Evolutionary conservation across 2,329 filamentous ascomycete genomes (phyloP).

Genomic region (Bipolaris oryzae): DNA sequence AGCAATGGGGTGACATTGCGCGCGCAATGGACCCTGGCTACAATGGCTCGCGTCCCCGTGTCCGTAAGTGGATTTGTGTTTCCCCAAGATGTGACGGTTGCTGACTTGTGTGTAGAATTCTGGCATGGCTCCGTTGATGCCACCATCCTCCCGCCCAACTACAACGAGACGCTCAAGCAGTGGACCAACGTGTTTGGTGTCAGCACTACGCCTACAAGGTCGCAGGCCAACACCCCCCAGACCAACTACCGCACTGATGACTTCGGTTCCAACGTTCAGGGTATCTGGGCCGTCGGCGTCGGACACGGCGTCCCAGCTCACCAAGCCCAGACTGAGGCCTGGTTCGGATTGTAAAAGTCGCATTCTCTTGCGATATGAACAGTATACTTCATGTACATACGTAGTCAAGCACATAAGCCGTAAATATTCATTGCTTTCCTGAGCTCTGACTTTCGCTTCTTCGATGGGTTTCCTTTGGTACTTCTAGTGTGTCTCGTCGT

Average conservation of each 20-base stretch:
- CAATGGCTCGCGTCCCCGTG: conserved; percentile 57
- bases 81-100: not conserved
- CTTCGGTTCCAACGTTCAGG: conserved; percentile 34
- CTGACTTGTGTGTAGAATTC: conserved; percentile 48
- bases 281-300: conserved; percentile 37
- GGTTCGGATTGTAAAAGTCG: conserved; percentile 31
- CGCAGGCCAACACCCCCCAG: conserved; percentile 35
- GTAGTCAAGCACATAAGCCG: not conserved
- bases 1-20: conserved; percentile 58
- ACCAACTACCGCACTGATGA: conserved; percentile 39
- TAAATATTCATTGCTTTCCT: not conserved
- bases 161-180: conserved; percentile 57
- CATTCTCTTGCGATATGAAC: not conserved
- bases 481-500: conserved; percentile 30
- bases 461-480: conserved; percentile 23
- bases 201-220: conserved; percentile 28
- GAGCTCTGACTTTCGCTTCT: conserved; percentile 20
- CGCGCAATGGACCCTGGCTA: conserved; percentile 59
- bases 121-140: conserved; percentile 62
- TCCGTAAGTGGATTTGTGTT: conserved; percentile 38
- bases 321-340: conserved; percentile 33
- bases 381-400: not conserved
- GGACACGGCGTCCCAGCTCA: conserved; percentile 36
- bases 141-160: conserved; percentile 60
- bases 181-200: conserved; percentile 43